Base-by-base conservation (phyloP, 73 alveolate species). In the Blepharisma stoltei region DNA sequence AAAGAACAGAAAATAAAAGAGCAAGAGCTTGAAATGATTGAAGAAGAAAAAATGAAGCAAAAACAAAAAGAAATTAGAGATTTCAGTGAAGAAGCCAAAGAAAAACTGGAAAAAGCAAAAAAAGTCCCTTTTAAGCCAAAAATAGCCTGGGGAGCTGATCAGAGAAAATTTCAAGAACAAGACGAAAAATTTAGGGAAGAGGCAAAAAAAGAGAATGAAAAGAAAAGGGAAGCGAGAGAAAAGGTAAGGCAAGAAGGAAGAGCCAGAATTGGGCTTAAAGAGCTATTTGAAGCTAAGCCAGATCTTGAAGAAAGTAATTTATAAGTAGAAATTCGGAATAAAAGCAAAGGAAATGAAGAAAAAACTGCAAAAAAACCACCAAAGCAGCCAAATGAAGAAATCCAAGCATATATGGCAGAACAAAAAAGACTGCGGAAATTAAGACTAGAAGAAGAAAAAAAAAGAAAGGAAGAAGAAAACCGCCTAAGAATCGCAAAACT, bases 161-260 rank as follows among this genome's bases (percentile, higher is more conserved):
- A 60, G 47, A n/a, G 73, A 20, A 60, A 60, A 8, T 60, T 60
- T 25, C 14, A 14, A 8, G 49, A 60, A 60, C 14, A 20, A 60
- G 38, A 14, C 18, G 18, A 14, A 20, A 60, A 60, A 60, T 8
- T 9, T 2, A 18, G 18, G 11, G 49, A 18, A 60, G 73, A n/a
- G 23, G 48, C 14, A 60, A 25, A 60, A 20, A 60, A 20, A n/a
- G 18, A 18, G 5, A n/a, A 60, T 8, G 49, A 60, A 60, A 25
- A n/a, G 18, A 60, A 60, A 60, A 60, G 23, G 45, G 45, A 60
- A 14, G 14, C 14, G 1, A 14, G 73, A 60, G 73, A 14, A 60
- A 60, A 60, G 23, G 73, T 60, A 20, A 60, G 23, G 45, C 37
- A 60, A 60, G 73, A 14, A 60, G 73, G 73, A 20, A 60, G 73